phyloP scores from a whole-genome alignment of 139 green algal species.

The Chlamydomonas asymmetrica region DNA sequence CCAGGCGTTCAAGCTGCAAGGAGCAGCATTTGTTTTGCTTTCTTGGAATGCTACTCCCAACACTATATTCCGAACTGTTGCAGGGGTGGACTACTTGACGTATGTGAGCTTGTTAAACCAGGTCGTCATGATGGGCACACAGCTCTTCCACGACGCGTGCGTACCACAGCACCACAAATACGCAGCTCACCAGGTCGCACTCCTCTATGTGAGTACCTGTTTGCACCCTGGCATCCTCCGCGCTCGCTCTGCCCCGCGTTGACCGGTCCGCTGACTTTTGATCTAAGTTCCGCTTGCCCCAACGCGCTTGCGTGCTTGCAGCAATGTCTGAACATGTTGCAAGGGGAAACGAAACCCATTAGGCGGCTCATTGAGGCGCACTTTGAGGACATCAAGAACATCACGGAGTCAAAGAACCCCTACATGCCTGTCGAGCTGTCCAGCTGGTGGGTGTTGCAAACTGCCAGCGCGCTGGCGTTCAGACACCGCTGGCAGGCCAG shows the following conservation, averaged over 20 bases:
- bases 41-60: constrained; percentile 1
- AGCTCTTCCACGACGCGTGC: constrained; percentile 66
- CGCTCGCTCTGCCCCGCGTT: no score
- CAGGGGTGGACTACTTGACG: constrained; percentile 53
- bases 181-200: constrained; percentile 59
- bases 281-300: no score
- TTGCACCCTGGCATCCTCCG: no score
- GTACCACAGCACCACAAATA: constrained; percentile 68
- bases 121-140: constrained; percentile 64
- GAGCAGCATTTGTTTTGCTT: neutral
- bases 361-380: constrained; percentile 50
- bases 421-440: constrained; percentile 46
- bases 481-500: neutral
- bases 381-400: constrained; percentile 66
- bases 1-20: neutral
- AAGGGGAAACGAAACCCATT: constrained; percentile 66
- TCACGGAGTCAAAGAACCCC: constrained; percentile 57
- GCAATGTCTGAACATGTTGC: constrained; percentile 68
- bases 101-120: constrained; percentile 62
- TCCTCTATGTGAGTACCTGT: constrained; percentile 65
- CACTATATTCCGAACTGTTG: neutral
- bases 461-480: no score
- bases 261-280: no score
- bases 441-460: constrained; percentile 49
- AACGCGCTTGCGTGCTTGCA: no score